Base-by-base conservation (phyloP, 2,329 filamentous ascomycete genomes). In the Cercospora zeina region DNA sequence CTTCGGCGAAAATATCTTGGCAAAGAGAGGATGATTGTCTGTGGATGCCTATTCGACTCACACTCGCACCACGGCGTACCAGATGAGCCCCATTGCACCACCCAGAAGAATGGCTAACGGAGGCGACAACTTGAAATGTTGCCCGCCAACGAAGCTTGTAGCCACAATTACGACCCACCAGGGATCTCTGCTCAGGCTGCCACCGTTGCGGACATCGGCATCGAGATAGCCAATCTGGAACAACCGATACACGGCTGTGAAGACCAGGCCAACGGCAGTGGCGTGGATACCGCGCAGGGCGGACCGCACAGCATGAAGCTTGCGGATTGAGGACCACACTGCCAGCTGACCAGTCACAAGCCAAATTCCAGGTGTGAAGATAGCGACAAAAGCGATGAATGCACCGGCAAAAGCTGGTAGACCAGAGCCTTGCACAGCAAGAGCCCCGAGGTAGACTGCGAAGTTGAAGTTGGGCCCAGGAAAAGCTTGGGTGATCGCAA, bases 401-500 rank as follows among this genome's bases (percentile, higher is more conserved):
- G 76, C 75, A 11, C 77, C 77, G 2, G 73, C 61, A 9, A 75
- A 45, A 4, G 72, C 69, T 0, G 74, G 74, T 0, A 69, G 65
- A 3, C 50, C 50, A 0, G 74, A 68, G 0, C 68, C 66, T n/a
- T 68, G 66, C 0, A 79, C 65, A 0, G 76, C 68, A 7, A 81
- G 69, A 1, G 76, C 71, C 11, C 77, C 77, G 51, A 79, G 72
- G 55, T 76, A 79, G 13, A 79, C 77, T 0, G 72, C 73, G 49
- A 79, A 86, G 69, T 84, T 84, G 74, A 84, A 83, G 65, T 85
- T 84, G 0, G 85, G 85, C 0, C 85, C 85, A 0, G 89, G 88
- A 61, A 91, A 88, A 0, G 86, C 82, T 73, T 91, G 88, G 16
- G 86, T 87, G 58, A 91, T 81, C 7, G 88, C 89, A 0, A 91